Conservation (phyloP, 441 rosid species). For the Gossypium aridum region DNA sequence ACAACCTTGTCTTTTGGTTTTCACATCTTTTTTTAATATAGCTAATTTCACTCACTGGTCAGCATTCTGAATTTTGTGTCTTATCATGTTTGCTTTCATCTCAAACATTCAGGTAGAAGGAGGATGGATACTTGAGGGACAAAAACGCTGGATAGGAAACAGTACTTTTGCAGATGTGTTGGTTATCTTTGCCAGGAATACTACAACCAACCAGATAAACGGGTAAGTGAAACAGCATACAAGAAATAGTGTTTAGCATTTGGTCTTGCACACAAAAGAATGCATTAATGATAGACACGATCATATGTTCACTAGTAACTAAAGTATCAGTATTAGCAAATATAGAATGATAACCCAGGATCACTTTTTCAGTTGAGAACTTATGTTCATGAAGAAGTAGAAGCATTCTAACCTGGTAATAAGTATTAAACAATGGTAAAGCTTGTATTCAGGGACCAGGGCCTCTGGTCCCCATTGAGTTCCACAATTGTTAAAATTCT, state of each 20-base stretch:
- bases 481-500: background rate
- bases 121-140: slow-evolving; percentile 89
- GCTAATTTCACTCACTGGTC: background rate
- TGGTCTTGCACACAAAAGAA: background rate
- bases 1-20: slow-evolving; percentile 10
- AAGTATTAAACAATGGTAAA: background rate
- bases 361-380: background rate
- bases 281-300: background rate
- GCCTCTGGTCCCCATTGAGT: background rate
- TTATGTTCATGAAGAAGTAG: background rate
- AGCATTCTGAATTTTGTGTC: slow-evolving; percentile 11
- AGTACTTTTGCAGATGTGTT: slow-evolving; percentile 88
- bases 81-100: slow-evolving; percentile 5
- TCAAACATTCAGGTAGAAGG: slow-evolving; percentile 55
- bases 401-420: background rate
- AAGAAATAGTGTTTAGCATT: background rate
- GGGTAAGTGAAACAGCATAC: slow-evolving; percentile 44
- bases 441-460: background rate
- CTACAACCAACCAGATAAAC: slow-evolving; percentile 71
- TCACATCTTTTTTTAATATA: background rate
- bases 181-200: slow-evolving; percentile 77
- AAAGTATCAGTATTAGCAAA: background rate
- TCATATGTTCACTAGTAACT: background rate
- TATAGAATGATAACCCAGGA: background rate
- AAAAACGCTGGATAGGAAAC: slow-evolving; percentile 98